These are phyloP conservation scores for Lophiostoma macrostomum DNA, from an alignment of 495 filamentous ascomycete genomes.

Conservation along the genomic window DNA sequence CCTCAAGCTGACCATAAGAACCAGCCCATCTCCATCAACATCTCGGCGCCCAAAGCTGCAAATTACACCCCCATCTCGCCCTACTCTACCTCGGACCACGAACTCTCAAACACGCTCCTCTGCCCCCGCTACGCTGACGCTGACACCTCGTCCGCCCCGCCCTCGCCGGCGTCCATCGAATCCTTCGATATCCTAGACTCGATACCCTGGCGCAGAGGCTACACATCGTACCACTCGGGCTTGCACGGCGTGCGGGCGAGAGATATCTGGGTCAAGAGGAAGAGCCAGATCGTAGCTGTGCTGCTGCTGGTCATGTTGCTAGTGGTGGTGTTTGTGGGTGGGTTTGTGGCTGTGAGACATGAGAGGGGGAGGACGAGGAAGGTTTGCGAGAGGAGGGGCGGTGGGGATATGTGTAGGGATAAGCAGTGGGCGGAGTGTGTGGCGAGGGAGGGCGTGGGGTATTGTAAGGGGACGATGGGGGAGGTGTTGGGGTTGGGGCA, in stretches of 20 bases:
- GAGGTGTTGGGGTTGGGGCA: too few species aligned
- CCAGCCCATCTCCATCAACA: background rate
- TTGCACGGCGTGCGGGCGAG: background rate
- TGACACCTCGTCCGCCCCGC: conserved; percentile 18
- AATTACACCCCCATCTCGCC: conserved; percentile 10
- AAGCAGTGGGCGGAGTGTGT: conserved; percentile 17
- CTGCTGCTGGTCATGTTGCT: conserved; percentile 9
- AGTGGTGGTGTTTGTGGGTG: conserved; percentile 1
- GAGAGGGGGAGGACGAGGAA: background rate
- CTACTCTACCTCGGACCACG: conserved; percentile 16
- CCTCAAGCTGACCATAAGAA: too few species aligned
- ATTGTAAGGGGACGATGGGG: conserved; percentile 13
- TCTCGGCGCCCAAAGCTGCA: conserved; percentile 1
- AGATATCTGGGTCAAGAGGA: conserved; percentile 9
- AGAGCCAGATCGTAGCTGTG: background rate
- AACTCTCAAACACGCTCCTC: conserved; percentile 17
- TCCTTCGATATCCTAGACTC: conserved; percentile 25
- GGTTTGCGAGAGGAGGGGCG: conserved; percentile 3
- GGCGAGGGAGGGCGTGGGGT: conserved; percentile 8
- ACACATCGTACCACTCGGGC: background rate
- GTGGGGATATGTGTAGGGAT: conserved; percentile 12
- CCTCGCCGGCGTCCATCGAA: conserved; percentile 19
- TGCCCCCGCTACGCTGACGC: conserved; percentile 24
- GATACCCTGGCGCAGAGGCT: conserved; percentile 16
- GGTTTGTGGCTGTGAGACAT: conserved; percentile 2